A percentile compares a stretch with the other conserved stretches of the same genome.
phyloP scores from a whole-genome alignment of 2,329 filamentous ascomycete species.

The Epichloe elymi region DNA sequence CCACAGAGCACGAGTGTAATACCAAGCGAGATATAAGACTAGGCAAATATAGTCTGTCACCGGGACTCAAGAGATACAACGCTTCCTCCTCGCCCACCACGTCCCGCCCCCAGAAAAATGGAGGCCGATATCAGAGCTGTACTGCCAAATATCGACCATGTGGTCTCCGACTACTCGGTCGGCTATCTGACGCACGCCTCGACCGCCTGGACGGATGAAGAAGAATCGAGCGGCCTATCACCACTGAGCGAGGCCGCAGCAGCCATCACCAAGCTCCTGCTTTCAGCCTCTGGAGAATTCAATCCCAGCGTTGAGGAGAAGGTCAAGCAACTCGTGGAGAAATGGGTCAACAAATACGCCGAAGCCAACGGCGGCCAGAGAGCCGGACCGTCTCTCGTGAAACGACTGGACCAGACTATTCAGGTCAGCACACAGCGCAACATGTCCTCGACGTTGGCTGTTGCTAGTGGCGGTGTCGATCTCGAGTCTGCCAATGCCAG shows the following conservation, averaged over 20 bases:
- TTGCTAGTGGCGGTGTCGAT: slow-evolving; percentile 74
- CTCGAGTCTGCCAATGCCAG: slow-evolving; percentile 83
- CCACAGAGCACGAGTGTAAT: no score
- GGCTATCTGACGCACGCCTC: slow-evolving; percentile 93
- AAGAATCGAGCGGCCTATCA: slow-evolving; percentile 54
- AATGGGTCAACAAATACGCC: slow-evolving; percentile 75
- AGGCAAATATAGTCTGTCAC: no score
- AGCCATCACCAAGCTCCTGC: slow-evolving; percentile 72
- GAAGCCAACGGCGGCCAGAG: slow-evolving; percentile 59
- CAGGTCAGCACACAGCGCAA: slow-evolving; percentile 89
- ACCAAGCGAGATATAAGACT: no score
- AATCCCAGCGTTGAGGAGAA: slow-evolving; percentile 59
- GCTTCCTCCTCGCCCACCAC: neutral
- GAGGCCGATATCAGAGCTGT: slow-evolving; percentile 76
- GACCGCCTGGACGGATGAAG: slow-evolving; percentile 63
- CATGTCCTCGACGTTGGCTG: slow-evolving; percentile 87
- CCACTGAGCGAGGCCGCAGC: slow-evolving; percentile 75
- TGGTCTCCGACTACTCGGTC: slow-evolving; percentile 83
- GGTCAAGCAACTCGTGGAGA: slow-evolving; percentile 73
- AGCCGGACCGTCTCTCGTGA: slow-evolving; percentile 63
- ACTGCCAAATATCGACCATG: slow-evolving; percentile 75
- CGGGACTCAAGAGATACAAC: neutral
- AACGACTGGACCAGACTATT: slow-evolving; percentile 83
- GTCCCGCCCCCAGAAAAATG: slow-evolving; percentile 37
- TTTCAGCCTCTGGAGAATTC: slow-evolving; percentile 83